phyloP scores from a whole-genome alignment of 2,329 filamentous ascomycete species.

The Pyrenochaeta sp. region DNA sequence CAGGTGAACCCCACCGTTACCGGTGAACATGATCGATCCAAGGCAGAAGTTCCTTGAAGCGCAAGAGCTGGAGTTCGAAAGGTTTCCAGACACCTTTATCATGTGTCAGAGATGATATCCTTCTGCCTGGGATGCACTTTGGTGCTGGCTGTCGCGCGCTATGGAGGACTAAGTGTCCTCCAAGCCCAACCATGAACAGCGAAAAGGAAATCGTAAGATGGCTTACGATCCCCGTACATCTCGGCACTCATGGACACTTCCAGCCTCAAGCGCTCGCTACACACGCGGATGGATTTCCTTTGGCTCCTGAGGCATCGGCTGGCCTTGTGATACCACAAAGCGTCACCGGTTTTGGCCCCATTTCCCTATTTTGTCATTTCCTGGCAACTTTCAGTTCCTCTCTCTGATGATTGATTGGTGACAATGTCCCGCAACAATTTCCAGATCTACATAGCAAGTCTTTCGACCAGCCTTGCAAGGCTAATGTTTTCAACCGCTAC shows the following conservation, averaged over 20 bases:
- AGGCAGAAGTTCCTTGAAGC: conserved; percentile 38
- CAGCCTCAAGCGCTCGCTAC: not conserved
- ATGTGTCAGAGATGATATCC: conserved; percentile 13
- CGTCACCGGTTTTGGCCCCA: conserved; percentile 34
- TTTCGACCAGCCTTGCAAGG: conserved; percentile 1
- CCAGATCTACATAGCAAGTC: conserved; percentile 1
- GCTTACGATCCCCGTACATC: conserved; percentile 1
- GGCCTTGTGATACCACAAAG: conserved; percentile 15
- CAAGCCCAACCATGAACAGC: conserved; percentile 14
- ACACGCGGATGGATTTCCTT: not conserved
- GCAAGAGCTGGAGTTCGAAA: conserved; percentile 21
- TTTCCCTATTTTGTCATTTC: conserved; percentile 25
- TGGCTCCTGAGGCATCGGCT: conserved; percentile 9
- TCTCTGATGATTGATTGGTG: conserved; percentile 15
- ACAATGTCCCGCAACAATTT: conserved; percentile 10
- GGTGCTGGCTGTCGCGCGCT: conserved; percentile 19
- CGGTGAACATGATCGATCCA: conserved; percentile 37
- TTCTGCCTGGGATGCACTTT: conserved; percentile 21
- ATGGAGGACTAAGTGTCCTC: conserved; percentile 18
- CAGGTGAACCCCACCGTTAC: conserved; percentile 38
- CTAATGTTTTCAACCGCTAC: conserved; percentile 3
- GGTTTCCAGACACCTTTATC: conserved; percentile 15
- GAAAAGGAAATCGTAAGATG: conserved; percentile 18
- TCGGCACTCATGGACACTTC: not conserved
- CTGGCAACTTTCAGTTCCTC: conserved; percentile 5